Conservation (phyloP, 1,139 yeast species). For the Taiozyma sp. region DNA sequence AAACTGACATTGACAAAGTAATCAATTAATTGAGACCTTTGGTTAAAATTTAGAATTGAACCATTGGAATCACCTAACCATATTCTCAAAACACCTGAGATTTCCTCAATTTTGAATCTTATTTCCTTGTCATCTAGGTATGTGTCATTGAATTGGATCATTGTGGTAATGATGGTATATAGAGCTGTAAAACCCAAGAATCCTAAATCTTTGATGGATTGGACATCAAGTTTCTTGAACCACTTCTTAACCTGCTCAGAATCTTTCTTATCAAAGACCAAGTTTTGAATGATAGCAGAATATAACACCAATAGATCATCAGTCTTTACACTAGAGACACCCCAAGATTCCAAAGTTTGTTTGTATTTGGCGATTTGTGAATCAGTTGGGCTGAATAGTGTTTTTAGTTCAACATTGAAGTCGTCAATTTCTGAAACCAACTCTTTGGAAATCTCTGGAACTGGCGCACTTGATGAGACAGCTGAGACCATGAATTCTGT, state of each 20-base stretch:
- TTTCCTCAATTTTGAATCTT: conserved; percentile 22
- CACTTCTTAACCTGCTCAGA: conserved; percentile 20
- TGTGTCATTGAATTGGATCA: conserved; percentile 14
- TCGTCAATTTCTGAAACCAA: conserved; percentile 14
- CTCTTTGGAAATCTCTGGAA: conserved; percentile 14
- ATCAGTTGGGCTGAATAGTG: conserved; percentile 26
- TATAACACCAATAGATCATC: conserved; percentile 26
- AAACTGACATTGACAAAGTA: conserved; percentile 27
- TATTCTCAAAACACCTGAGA: conserved; percentile 26
- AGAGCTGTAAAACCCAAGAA: conserved; percentile 27
- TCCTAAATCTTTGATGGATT: conserved; percentile 14
- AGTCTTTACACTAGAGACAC: conserved; percentile 12
- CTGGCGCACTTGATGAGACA: conserved; percentile 12
- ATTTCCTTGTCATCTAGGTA: conserved; percentile 15
- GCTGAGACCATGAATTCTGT: conserved; percentile 15
- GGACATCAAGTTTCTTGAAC: conserved; percentile 22
- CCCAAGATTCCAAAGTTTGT: conserved; percentile 16
- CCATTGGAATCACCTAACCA: conserved; percentile 29
- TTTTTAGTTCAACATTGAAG: conserved; percentile 18
- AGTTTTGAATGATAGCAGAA: conserved; percentile 26
- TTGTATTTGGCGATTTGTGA: conserved; percentile 16
- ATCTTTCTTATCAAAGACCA: conserved; percentile 21
- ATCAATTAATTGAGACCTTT: conserved; percentile 27
- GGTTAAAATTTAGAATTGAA: conserved; percentile 22
- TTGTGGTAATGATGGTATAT: conserved; percentile 19